Evolutionary conservation across 306 rosid genomes (phyloP).

Genomic region (Trifolium repens): DNA sequence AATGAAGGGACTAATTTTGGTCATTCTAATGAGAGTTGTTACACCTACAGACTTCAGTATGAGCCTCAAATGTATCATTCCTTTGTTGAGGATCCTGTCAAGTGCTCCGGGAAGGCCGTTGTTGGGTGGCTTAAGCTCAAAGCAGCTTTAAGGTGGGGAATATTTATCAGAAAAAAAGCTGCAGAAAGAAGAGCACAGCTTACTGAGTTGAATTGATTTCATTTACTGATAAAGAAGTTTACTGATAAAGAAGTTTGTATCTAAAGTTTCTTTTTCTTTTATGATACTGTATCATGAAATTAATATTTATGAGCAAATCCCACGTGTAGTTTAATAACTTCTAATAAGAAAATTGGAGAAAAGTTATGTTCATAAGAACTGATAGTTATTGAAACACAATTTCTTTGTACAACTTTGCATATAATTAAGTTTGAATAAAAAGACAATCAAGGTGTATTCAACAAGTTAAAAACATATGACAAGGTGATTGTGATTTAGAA

Average conservation of each 20-base stretch:
- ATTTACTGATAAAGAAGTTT: constrained; percentile 25
- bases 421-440: neutral
- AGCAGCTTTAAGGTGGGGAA: constrained; percentile 95
- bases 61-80: constrained; percentile 60
- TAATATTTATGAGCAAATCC: constrained; percentile 7
- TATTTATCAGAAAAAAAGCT: constrained; percentile 74
- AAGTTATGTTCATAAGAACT: neutral
- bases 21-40: constrained; percentile 57
- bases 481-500: neutral
- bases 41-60: constrained; percentile 58
- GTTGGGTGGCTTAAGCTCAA: constrained; percentile 94
- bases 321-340: constrained; percentile 26
- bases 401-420: neutral
- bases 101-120: constrained; percentile 75
- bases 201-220: constrained; percentile 68
- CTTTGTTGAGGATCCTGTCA: constrained; percentile 50
- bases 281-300: constrained; percentile 26
- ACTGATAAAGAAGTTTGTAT: constrained; percentile 35
- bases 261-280: constrained; percentile 11
- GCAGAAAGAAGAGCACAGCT: constrained; percentile 89
- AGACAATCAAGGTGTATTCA: constrained; percentile 1
- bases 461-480: neutral
- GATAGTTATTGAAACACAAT: neutral
- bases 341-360: constrained; percentile 1
- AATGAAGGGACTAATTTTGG: constrained; percentile 58